These are phyloP conservation scores for Rosa chinensis DNA, from an alignment of 306 rosid genomes.

Conservation along the genomic window DNA sequence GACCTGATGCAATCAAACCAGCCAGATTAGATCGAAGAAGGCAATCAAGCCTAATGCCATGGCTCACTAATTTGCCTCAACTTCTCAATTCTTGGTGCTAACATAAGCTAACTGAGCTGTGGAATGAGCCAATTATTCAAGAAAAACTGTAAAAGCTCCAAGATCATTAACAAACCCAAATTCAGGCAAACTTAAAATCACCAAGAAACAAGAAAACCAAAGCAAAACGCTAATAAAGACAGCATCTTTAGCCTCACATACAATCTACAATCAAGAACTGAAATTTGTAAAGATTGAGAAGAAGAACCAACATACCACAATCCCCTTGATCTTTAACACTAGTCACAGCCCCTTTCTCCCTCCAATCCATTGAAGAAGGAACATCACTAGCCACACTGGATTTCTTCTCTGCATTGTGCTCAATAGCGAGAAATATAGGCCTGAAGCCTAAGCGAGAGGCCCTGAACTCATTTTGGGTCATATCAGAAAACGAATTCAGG, in stretches of 20 bases:
- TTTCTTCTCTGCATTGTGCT: background rate
- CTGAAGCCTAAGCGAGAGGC: slow-evolving; percentile 69
- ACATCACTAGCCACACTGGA: slow-evolving; percentile 17
- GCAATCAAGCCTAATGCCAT: background rate
- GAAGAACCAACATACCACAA: slow-evolving; percentile 53
- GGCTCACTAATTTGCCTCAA: background rate
- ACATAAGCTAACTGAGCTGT: background rate
- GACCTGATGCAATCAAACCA: background rate
- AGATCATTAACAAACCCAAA: background rate
- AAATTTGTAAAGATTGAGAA: background rate
- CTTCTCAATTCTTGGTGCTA: background rate
- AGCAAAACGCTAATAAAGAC: background rate
- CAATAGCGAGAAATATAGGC: slow-evolving; percentile 26
- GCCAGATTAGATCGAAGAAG: background rate
- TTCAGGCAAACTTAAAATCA: no score
- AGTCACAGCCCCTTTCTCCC: slow-evolving; percentile 70
- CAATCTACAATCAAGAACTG: background rate
- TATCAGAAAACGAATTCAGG: slow-evolving; percentile 81
- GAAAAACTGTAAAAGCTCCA: background rate
- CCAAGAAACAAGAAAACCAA: no score
- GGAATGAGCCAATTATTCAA: background rate
- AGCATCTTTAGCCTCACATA: no score
- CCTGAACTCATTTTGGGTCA: slow-evolving; percentile 76
- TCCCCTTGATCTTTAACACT: slow-evolving; percentile 76
- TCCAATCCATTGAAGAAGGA: slow-evolving; percentile 80